phyloP scores from a whole-genome alignment of 73 alveolate species.

The Effrenium voratum region DNA sequence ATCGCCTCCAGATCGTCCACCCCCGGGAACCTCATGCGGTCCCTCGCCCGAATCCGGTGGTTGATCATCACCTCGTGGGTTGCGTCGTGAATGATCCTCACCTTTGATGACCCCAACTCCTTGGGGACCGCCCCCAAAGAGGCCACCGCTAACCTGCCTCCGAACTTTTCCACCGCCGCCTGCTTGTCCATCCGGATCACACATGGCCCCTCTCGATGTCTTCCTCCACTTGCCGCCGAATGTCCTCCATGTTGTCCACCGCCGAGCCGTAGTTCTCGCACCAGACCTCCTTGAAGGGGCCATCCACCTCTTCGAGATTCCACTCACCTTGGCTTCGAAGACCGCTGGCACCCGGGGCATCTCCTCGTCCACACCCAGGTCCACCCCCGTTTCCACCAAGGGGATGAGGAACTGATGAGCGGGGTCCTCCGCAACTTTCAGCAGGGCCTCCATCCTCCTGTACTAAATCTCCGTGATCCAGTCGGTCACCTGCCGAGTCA shows the following conservation, averaged over 20 bases:
- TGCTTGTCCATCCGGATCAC: neutral
- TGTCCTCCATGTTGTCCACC: neutral
- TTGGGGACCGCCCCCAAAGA: neutral
- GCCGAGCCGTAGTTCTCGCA: neutral
- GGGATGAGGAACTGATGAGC: neutral
- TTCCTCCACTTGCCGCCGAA: neutral
- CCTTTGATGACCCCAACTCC: too few relatives aligned
- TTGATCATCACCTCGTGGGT: neutral
- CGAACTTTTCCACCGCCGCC: neutral
- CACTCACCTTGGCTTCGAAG: neutral
- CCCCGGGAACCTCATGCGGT: neutral
- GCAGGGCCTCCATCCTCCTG: neutral
- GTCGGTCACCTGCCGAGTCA: neutral
- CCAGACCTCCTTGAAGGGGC: neutral
- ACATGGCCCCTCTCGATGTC: neutral
- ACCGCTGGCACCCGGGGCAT: neutral
- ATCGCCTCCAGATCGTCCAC: neutral
- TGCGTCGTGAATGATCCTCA: neutral
- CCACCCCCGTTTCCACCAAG: neutral
- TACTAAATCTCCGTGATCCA: neutral
- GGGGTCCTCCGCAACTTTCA: neutral
- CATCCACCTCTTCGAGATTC: neutral
- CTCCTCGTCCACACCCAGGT: neutral
- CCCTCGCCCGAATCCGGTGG: neutral
- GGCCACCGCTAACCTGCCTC: neutral